Percentiles rank a stretch among this genome's conserved stretches.
Conservation (phyloP, 2,329 filamentous ascomycete species). For the Plectosphaerella cucumerina region DNA sequence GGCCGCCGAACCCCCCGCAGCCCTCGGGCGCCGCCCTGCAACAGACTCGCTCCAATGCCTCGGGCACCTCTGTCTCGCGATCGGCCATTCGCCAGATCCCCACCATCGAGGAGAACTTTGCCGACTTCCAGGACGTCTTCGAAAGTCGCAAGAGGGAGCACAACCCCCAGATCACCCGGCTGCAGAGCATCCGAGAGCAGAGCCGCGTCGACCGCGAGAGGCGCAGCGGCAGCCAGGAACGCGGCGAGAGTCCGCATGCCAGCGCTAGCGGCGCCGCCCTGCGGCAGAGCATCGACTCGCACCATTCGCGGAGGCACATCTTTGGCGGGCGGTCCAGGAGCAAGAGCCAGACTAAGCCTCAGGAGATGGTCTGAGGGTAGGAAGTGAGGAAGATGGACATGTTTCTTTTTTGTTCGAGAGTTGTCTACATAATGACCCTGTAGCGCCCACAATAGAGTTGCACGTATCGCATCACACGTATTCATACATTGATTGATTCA, state of each 20-base stretch:
- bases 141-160: slow-evolving; percentile 33
- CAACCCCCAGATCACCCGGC: slow-evolving; percentile 18
- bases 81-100: slow-evolving; percentile 12
- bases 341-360: not conserved
- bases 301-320: not conserved
- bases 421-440: too few relatives aligned
- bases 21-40: slow-evolving; percentile 14
- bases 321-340: not conserved
- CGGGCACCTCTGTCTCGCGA: not conserved
- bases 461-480: too few relatives aligned
- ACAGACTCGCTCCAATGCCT: slow-evolving; percentile 13
- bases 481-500: too few relatives aligned
- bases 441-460: too few relatives aligned
- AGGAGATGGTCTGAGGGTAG: not conserved
- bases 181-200: slow-evolving; percentile 13
- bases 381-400: not conserved
- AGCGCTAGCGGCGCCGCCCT: not conserved
- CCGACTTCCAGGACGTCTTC: slow-evolving; percentile 43
- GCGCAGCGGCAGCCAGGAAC: not conserved
- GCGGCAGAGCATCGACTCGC: not conserved
- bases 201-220: not conserved
- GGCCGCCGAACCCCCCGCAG: slow-evolving; percentile 7
- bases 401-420: too few relatives aligned
- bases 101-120: slow-evolving; percentile 24
- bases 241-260: not conserved